Evolutionary conservation across 805 yeast species (phyloP), one percentile per base, ranked within the genome.

Genomic region (Yueomyces sinensis): DNA sequence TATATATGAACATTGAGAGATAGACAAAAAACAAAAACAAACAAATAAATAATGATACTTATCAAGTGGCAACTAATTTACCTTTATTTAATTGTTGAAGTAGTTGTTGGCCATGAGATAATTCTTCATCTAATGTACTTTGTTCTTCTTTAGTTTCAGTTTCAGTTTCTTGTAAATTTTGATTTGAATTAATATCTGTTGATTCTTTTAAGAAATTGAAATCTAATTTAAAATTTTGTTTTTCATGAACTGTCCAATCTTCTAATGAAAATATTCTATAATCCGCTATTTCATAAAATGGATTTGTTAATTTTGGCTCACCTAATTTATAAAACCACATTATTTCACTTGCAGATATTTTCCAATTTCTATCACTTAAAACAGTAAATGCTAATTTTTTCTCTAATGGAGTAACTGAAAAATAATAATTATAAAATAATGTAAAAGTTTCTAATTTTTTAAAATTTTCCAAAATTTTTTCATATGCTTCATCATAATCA

Each of bases 381-480:
- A 62, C 40, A 5, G 49, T 33, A 7, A 52, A 43, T 4, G 68
- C 62, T 27, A 63, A 51, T 14, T 51, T 49, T 37, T 65, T 54
- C 43, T 66, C 71, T 33, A 56, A 42, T 11, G 59, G 61, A 4
- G 70, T 62, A 4, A 61, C 47, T 2, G 66, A 62, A 46, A 52
- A 66, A 41, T 66, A 66, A 43, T 54, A 63, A 25, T 66, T 67
- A 41, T 59, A 66, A 38, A 66, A 66, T 32, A 66, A 41, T 13
- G 68, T 59, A 33, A 56, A 56, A 40, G 52, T 49, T 31, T 56
- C 61, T 32, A 54, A 31, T 1, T 45, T 38, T 37, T 50, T 46
- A 29, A 56, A 56, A 14, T 45, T 46, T n/a, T 46, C 51, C 17
- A 52, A 19, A 9, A 53, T 41, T 13, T 33, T 33, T 14, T 36